Base-by-base conservation (phyloP, 352 stramenopile genomes). In the Pythium aquatile region DNA sequence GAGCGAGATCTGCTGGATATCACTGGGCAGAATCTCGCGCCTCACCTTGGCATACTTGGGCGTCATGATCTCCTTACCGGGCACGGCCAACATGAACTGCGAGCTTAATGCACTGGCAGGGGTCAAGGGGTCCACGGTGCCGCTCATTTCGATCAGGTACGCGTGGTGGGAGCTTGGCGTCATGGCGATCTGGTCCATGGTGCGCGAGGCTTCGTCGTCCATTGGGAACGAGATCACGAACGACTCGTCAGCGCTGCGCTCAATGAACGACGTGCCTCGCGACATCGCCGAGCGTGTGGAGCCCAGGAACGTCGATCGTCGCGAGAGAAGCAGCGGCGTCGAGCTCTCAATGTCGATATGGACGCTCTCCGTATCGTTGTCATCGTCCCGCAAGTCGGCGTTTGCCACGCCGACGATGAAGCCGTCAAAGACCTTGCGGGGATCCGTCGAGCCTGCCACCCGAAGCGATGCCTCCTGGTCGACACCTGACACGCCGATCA, bases 81-180 rank as follows among this genome's bases (percentile, higher is more conserved):
- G 81, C 16, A 93, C 81, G 30, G 84, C 84, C 30, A 93, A 58
- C 73, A 93, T 86, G 53, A 85, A 93, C 55, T 90, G 77, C 1
- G 75, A 85, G 30, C 73, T 68, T 8, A n/a, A 13, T 5, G n/a
- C 20, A 52, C 54, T 68, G 16, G 71, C 69, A 46, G 75, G 75
- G 28, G 70, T 78, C 14, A 71, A 76, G 24, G 80, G 77, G 58
- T 88, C 83, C 5, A 33, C 20, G 0, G 52, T 17, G 9, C 68
- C 67, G 37, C 66, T 87, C 79, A 93, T 90, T 61, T 93, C 84
- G 53, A 93, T 90, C 68, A 93, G 49, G 56, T 91, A 93, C n/a
- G 80, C 84, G 24, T 88, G 75, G 48, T 69, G 63, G 29, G 60
- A 55, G 39, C 51, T 66, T 28, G 78, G 83, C 2, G 76, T 87